phyloP scores from a whole-genome alignment of 257 asterid species.

The Sherardia arvensis region DNA sequence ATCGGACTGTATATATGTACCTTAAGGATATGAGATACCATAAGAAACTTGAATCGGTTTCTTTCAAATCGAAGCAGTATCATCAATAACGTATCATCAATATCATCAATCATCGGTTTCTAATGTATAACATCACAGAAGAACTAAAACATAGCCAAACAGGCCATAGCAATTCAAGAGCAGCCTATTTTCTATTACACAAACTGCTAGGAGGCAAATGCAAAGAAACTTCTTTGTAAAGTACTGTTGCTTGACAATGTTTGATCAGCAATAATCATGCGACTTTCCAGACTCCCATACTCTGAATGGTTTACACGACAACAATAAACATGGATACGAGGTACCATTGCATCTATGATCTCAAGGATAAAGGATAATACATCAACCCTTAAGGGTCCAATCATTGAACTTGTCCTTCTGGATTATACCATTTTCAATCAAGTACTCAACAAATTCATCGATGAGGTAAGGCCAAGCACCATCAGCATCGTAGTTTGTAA shows the following conservation, averaged over 20 bases:
- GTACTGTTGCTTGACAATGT: not conserved
- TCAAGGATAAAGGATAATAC: not conserved
- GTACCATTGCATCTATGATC: not conserved
- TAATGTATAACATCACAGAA: not conserved
- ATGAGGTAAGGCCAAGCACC: constrained; percentile 99
- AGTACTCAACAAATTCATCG: constrained; percentile 91
- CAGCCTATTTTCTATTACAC: not conserved
- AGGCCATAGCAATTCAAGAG: not conserved
- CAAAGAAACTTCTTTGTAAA: not conserved
- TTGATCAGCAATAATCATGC: not conserved
- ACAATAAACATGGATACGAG: not conserved
- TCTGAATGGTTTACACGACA: not conserved
- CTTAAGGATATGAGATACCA: too few species aligned
- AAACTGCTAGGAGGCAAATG: not conserved
- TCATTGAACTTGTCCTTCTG: constrained; percentile 57
- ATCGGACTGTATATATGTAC: too few species aligned
- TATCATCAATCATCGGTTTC: not conserved
- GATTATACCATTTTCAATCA: constrained; percentile 56
- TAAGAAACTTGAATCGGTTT: too few species aligned
- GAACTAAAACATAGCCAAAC: not conserved
- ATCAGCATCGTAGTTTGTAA: constrained; percentile 86
- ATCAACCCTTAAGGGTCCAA: constrained; percentile 55
- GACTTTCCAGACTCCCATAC: not conserved
- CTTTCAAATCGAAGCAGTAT: too few species aligned
- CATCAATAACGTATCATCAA: too few species aligned